These are phyloP conservation scores for Umbelopsis sp. DNA, from an alignment of 371 early-diverging fungal genomes.

Conservation along the genomic window DNA sequence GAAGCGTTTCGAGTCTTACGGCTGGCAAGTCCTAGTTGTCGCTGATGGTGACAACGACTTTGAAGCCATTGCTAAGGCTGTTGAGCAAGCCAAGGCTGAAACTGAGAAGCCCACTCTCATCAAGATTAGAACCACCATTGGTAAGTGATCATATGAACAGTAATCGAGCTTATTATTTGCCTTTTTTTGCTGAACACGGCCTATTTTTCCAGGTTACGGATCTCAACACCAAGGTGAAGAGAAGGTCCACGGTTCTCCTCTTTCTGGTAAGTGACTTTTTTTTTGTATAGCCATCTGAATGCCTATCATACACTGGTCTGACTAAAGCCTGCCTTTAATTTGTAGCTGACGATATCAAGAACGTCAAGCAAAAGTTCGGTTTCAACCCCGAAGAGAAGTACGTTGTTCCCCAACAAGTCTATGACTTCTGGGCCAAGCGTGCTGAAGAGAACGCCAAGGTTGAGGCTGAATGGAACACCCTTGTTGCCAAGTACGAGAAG, in stretches of 20 bases:
- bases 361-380: conserved; percentile 86
- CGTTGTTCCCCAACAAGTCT: conserved; percentile 70
- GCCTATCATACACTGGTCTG: too few species aligned
- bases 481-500: conserved; percentile 66
- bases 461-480: conserved; percentile 77
- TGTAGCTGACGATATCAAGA: conserved; percentile 83
- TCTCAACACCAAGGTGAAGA: conserved; percentile 87
- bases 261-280: conserved; percentile 57
- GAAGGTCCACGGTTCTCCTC: conserved; percentile 91
- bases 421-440: conserved; percentile 68
- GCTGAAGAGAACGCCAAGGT: conserved; percentile 61
- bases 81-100: conserved; percentile 81
- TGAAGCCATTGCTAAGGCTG: conserved; percentile 71
- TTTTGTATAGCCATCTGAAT: too few species aligned
- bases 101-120: conserved; percentile 90
- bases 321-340: not conserved
- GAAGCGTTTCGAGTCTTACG: conserved; percentile 91
- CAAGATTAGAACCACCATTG: conserved; percentile 84
- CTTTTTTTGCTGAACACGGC: not conserved
- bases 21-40: conserved; percentile 89
- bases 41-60: conserved; percentile 87
- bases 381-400: conserved; percentile 82
- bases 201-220: conserved; percentile 66
- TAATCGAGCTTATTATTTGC: too few species aligned
- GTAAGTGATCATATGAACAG: conserved; percentile 24